Percentiles rank a stretch among this genome's conserved stretches.
Evolutionary conservation across 352 stramenopile species (phyloP).

Genomic region (Globisporangium cystogenes): DNA sequence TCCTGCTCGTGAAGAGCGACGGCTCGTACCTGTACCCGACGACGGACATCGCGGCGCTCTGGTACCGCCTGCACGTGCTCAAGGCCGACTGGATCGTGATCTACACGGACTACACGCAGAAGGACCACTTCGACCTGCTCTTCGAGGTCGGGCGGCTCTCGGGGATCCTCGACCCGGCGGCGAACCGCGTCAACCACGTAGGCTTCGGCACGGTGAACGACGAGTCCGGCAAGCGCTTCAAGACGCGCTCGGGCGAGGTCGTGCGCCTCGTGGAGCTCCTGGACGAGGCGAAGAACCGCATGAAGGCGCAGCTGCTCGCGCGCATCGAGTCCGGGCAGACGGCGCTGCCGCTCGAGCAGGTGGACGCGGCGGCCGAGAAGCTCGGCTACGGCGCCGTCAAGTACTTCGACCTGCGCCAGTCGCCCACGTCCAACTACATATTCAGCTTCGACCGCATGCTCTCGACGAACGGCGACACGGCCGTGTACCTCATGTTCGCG

Average conservation of each 20-base stretch:
- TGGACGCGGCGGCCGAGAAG: constrained; percentile 91
- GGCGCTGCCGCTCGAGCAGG: constrained; percentile 83
- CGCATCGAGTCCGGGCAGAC: constrained; percentile 92
- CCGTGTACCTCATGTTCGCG: constrained; percentile 99
- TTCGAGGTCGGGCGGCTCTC: constrained; percentile 79
- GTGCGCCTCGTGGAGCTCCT: constrained; percentile 99
- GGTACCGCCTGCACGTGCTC: constrained; percentile 81
- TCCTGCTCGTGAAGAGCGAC: constrained; percentile 84
- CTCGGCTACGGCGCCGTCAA: constrained; percentile 99
- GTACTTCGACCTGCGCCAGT: constrained; percentile 99
- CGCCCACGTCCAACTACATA: constrained; percentile 97
- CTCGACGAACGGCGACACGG: constrained; percentile 98
- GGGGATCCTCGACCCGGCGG: constrained; percentile 63
- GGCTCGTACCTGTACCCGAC: constrained; percentile 84
- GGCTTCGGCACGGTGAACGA: constrained; percentile 86
- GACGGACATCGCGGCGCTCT: constrained; percentile 82
- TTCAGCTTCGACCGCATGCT: constrained; percentile 99
- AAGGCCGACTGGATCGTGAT: constrained; percentile 80
- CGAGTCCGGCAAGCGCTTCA: constrained; percentile 93
- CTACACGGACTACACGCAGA: constrained; percentile 88
- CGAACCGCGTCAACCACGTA: constrained; percentile 86
- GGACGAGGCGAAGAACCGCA: constrained; percentile 95
- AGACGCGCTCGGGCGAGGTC: constrained; percentile 97
- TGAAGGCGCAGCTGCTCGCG: constrained; percentile 91
- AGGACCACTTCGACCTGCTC: constrained; percentile 83